phyloP scores from a whole-genome alignment of 805 yeast species.

The Jamesozyma piceae region DNA sequence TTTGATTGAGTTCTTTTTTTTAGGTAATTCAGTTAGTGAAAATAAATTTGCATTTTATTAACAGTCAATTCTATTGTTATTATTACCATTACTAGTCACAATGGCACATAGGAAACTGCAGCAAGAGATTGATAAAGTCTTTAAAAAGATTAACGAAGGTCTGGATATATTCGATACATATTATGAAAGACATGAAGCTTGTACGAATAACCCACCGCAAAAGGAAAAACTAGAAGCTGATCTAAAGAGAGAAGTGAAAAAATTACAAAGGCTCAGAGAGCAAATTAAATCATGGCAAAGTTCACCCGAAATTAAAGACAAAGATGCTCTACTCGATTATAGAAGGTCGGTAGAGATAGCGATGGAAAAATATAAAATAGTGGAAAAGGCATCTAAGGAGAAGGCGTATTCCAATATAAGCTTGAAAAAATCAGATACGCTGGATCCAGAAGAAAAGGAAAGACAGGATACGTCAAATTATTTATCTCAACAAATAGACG shows the following conservation, averaged over 20 bases:
- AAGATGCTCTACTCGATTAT: conserved; percentile 72
- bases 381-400: conserved; percentile 86
- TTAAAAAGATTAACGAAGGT: conserved; percentile 82
- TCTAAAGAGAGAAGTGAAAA: conserved; percentile 89
- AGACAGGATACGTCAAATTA: conserved; percentile 65
- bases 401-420: conserved; percentile 93
- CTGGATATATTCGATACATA: conserved; percentile 73
- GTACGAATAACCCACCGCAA: conserved; percentile 72
- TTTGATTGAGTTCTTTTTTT: no score
- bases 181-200: conserved; percentile 73
- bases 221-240: conserved; percentile 90
- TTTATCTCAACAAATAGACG: conserved; percentile 62
- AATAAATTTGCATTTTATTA: background rate
- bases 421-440: conserved; percentile 50
- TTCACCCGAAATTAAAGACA: conserved; percentile 84
- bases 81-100: background rate
- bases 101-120: conserved; percentile 42
- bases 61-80: no score
- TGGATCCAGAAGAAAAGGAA: conserved; percentile 75
- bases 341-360: conserved; percentile 61
- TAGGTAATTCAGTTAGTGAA: background rate
- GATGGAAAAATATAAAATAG: conserved; percentile 93
- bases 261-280: conserved; percentile 84
- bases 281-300: conserved; percentile 94
- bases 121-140: conserved; percentile 84